Conservation (phyloP, 805 yeast species). For the Metschnikowia bowlesiae region DNA sequence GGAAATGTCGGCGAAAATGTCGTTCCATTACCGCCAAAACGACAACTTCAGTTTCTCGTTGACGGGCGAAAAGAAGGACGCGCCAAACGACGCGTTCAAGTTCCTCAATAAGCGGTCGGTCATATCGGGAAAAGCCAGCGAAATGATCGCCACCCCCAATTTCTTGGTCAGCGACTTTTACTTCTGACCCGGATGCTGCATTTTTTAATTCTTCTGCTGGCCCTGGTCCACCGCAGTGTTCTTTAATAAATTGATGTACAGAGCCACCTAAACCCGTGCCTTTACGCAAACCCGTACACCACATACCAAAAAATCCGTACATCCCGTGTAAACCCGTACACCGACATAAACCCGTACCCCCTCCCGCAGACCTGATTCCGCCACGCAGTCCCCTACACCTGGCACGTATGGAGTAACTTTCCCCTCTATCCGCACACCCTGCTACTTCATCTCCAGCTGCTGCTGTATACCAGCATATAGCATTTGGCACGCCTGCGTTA, state of each 20-base stretch:
- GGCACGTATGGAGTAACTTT: neutral
- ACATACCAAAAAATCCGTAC: neutral
- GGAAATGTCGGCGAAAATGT: conserved; percentile 24
- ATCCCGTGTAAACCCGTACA: no score
- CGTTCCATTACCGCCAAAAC: conserved; percentile 35
- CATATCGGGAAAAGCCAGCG: conserved; percentile 39
- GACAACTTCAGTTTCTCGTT: conserved; percentile 34
- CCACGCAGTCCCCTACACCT: neutral
- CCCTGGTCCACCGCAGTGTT: conserved; percentile 5
- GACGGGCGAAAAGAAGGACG: conserved; percentile 14
- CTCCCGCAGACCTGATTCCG: neutral
- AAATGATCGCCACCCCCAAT: conserved; percentile 40
- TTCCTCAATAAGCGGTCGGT: conserved; percentile 34
- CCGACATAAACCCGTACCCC: neutral
- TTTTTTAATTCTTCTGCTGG: conserved; percentile 3
- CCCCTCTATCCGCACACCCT: neutral
- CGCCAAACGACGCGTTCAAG: conserved; percentile 26
- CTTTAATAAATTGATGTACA: conserved; percentile 1
- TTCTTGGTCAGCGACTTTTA: conserved; percentile 42
- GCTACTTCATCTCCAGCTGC: neutral
- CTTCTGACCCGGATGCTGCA: conserved; percentile 19
- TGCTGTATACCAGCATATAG: neutral
- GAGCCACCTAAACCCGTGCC: neutral
- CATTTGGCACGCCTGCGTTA: neutral
- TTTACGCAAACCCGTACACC: neutral